A percentile compares a stretch with the other conserved stretches of the same genome.
Conservation (phyloP, 2,329 filamentous ascomycete species). For the Hypocreales sp. region DNA sequence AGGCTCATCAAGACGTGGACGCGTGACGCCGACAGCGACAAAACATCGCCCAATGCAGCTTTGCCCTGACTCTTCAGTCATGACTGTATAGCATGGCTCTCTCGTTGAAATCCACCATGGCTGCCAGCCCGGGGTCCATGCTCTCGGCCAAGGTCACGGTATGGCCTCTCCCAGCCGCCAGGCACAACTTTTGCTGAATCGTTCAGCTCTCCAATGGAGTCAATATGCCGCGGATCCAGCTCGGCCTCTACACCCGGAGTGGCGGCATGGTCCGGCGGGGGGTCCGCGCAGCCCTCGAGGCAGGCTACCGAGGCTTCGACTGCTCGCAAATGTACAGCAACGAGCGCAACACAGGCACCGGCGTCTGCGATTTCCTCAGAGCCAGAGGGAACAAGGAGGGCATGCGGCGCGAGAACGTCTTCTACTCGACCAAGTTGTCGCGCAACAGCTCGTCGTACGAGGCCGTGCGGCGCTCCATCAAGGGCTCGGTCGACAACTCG, state of each 20-base stretch:
- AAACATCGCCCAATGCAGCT: too few species aligned
- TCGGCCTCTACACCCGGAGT: conserved; percentile 64
- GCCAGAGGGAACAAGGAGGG: conserved; percentile 28
- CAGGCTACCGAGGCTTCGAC: conserved; percentile 36
- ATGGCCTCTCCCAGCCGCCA: too few species aligned
- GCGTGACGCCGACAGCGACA: too few species aligned
- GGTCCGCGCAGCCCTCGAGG: conserved; percentile 41
- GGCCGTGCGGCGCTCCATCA: conserved; percentile 50
- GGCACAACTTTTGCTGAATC: too few species aligned
- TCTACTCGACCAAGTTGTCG: conserved; percentile 68
- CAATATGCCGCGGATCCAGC: conserved; percentile 54
- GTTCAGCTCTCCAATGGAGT: conserved; percentile 47
- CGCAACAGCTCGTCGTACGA: conserved; percentile 50
- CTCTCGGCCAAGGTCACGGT: too few species aligned
- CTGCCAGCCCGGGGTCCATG: too few species aligned
- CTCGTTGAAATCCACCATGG: too few species aligned
- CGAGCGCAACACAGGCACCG: conserved; percentile 52
- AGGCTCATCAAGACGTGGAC: too few species aligned
- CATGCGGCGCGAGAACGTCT: conserved; percentile 52
- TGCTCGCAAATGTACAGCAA: conserved; percentile 47
- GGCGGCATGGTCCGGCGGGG: too few species aligned
- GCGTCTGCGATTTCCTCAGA: conserved; percentile 42
- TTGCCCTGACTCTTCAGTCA: too few species aligned
- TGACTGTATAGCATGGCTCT: too few species aligned
- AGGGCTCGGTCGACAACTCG: conserved; percentile 44